Percentiles rank a stretch among this genome's conserved stretches.
phyloP scores from a whole-genome alignment of 2,329 filamentous ascomycete genomes.

The Phyllachora maydis region DNA sequence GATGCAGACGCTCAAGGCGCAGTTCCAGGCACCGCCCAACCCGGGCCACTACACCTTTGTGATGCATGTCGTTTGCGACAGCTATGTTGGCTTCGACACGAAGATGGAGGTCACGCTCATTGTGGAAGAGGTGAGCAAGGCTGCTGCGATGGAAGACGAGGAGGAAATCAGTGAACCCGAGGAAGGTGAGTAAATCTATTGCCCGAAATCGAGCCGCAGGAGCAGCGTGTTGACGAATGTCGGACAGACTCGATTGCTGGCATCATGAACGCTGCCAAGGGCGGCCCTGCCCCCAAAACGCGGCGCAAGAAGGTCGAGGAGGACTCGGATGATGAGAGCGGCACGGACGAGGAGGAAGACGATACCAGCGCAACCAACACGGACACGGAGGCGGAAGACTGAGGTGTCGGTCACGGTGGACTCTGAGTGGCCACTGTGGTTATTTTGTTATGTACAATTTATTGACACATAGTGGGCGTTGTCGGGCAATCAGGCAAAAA shows the following conservation, averaged over 20 bases:
- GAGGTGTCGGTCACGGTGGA: too few relatives aligned
- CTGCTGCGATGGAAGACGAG: conserved; percentile 58
- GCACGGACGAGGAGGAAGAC: conserved; percentile 56
- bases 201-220: conserved; percentile 5
- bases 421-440: too few relatives aligned
- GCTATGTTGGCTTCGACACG: conserved; percentile 84
- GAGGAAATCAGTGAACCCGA: conserved; percentile 97
- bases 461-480: too few relatives aligned
- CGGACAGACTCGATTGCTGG: conserved; percentile 63
- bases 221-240: conserved; percentile 7
- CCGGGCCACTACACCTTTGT: conserved; percentile 86
- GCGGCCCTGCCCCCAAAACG: conserved; percentile 30
- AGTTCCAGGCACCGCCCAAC: conserved; percentile 87
- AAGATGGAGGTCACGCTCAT: conserved; percentile 78
- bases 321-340: conserved; percentile 57
- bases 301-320: conserved; percentile 30
- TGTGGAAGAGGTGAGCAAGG: conserved; percentile 78
- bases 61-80: conserved; percentile 85
- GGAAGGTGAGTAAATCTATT: conserved; percentile 50
- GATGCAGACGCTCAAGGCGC: conserved; percentile 90
- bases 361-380: conserved; percentile 50
- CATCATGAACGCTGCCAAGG: conserved; percentile 76
- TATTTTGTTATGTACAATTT: too few relatives aligned
- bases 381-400: conserved; percentile 42
- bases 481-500: too few relatives aligned